Conservation (phyloP, 2,329 filamentous ascomycete species). For the Neurospora sp. region DNA sequence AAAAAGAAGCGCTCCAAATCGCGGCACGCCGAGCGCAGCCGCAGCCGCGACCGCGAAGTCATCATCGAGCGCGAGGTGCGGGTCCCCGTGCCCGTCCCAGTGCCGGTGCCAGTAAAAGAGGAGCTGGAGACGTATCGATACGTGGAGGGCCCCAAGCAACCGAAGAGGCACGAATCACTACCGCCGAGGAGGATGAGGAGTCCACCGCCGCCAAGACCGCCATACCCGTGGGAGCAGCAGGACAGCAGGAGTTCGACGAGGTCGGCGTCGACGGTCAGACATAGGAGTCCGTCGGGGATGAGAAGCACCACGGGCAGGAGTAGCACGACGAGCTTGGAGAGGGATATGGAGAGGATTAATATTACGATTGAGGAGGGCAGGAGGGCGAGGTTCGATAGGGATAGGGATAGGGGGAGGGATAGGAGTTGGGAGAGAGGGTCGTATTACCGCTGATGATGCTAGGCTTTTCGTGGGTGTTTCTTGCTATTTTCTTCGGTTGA, state of each 20-base stretch:
- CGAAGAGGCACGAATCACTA: conserved; percentile 16
- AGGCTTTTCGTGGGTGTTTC: not conserved
- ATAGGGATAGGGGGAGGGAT: conserved; percentile 1
- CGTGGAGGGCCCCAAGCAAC: conserved; percentile 37
- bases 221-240: conserved; percentile 22
- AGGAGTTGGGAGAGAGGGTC: not conserved
- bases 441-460: not conserved
- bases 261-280: not conserved
- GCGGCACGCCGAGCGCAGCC: conserved; percentile 17
- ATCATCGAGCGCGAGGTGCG: conserved; percentile 43
- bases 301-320: not conserved
- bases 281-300: not conserved
- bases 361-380: conserved; percentile 7
- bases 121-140: conserved; percentile 43
- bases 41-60: conserved; percentile 33
- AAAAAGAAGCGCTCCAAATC: conserved; percentile 17
- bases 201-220: conserved; percentile 21
- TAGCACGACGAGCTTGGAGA: conserved; percentile 2
- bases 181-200: conserved; percentile 23
- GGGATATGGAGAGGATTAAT: conserved; percentile 7
- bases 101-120: conserved; percentile 31
- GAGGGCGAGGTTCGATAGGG: conserved; percentile 1
- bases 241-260: conserved; percentile 14
- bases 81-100: conserved; percentile 21
- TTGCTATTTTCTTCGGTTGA: not conserved